Conservation (phyloP, 805 yeast species). For the Pichia membranifaciens region DNA sequence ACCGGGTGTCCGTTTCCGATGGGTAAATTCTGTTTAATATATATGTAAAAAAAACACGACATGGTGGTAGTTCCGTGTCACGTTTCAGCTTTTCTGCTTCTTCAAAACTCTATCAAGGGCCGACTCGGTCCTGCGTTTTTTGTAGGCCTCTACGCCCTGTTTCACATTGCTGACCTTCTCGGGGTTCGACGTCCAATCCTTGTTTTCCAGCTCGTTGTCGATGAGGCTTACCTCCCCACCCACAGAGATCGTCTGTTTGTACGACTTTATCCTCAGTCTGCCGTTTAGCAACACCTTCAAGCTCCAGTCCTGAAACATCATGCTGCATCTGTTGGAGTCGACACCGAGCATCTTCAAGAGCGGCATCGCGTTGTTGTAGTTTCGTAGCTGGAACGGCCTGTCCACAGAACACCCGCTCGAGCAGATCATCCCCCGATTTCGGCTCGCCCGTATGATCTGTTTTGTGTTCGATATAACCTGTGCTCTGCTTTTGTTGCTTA, state of each 20-base stretch:
- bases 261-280: slow-evolving; percentile 62
- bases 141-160: slow-evolving; percentile 16
- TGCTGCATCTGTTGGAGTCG: slow-evolving; percentile 53
- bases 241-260: slow-evolving; percentile 65
- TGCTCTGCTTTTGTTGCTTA: slow-evolving; percentile 39
- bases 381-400: slow-evolving; percentile 46
- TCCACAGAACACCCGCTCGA: slow-evolving; percentile 67
- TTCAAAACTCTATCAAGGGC: slow-evolving; percentile 18
- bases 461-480: slow-evolving; percentile 66
- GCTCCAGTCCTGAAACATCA: slow-evolving; percentile 54
- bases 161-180: slow-evolving; percentile 15
- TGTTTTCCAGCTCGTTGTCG: slow-evolving; percentile 24
- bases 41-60: too few species aligned
- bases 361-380: slow-evolving; percentile 61
- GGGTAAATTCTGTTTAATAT: too few species aligned
- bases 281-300: slow-evolving; percentile 67
- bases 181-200: slow-evolving; percentile 11
- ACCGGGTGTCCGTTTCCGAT: too few species aligned
- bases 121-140: slow-evolving; percentile 16
- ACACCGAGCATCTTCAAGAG: slow-evolving; percentile 67
- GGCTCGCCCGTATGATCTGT: slow-evolving; percentile 71
- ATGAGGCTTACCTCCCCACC: slow-evolving; percentile 42
- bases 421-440: slow-evolving; percentile 73
- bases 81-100: slow-evolving; percentile 9
- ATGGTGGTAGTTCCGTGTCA: too few species aligned